Conservation (phyloP, 176 grass and related monocot genomes). For the Luzula sylvatica region DNA sequence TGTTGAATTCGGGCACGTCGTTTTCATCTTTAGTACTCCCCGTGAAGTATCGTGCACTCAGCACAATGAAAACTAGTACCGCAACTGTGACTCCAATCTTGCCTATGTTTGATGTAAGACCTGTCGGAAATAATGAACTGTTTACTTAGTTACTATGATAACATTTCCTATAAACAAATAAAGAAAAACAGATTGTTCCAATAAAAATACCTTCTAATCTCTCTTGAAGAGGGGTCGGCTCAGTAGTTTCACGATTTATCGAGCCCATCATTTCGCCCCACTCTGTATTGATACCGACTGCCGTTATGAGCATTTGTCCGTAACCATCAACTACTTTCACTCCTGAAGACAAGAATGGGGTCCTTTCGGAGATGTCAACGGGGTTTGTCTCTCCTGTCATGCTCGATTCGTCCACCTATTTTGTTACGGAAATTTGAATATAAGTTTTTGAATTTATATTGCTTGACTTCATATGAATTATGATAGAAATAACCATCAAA, state of each 20-base stretch:
- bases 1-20: conserved; percentile 35
- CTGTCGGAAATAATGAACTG: too few species aligned
- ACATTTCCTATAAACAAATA: too few species aligned
- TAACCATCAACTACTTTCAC: conserved; percentile 72
- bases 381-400: conserved; percentile 80
- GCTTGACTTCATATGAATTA: too few species aligned
- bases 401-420: conserved; percentile 70
- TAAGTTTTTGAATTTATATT: neutral
- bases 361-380: conserved; percentile 18
- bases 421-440: neutral
- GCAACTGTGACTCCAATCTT: conserved; percentile 63
- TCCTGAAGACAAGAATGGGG: conserved; percentile 54
- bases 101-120: conserved; percentile 58
- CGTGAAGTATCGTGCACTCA: conserved; percentile 53
- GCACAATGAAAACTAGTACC: conserved; percentile 49
- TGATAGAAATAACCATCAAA: too few species aligned
- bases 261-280: conserved; percentile 92
- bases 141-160: too few species aligned
- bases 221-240: conserved; percentile 65
- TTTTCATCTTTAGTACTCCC: conserved; percentile 59
- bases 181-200: too few species aligned
- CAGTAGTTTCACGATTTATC: conserved; percentile 40
- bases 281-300: conserved; percentile 48
- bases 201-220: conserved; percentile 31
- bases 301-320: conserved; percentile 55